Evolutionary conservation across 768 basidiomycete genomes (phyloP), one percentile per base, ranked within the genome.

Genomic region (Antrodiella citrinella): DNA sequence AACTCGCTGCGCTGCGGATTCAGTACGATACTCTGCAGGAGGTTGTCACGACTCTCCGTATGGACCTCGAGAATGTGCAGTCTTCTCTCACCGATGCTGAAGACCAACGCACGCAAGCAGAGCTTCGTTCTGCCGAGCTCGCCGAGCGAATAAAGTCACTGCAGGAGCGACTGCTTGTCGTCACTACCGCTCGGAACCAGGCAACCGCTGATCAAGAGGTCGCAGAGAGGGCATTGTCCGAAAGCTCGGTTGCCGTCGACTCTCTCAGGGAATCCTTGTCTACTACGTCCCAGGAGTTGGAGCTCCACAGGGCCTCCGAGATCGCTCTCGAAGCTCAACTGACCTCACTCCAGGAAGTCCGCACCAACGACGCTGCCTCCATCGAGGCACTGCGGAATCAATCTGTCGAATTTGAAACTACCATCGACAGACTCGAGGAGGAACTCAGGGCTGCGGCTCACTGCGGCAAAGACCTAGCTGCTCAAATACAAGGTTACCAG

Each of bases 211-310:
- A 35, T 7, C 7, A 7, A 15, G 30, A 35, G 30, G 15, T 35
- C 30, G 30, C 30, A 15, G 15, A 35, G 30, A 10, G 26, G 12
- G 15, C 44, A 21, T 30, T 45, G 4, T 19, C 26, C 13, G 44
- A 51, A 3, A 26, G 25, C 5, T 3, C 26, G 42, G 22, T 50
- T 38, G 10, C 49, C 50, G 47, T 54, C 44, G 44, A 18, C 38
- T 50, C 53, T 30, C 45, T 51, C 38, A 13, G 30, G 30, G 30
- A 35, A 35, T 7, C 7, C 7, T 35, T 35, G 15, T 35, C 30
- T 15, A 35, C 30, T 35, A 15, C 30, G 7, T 7, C 30, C 30
- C 30, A 35, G 30, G 30, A 35, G 30, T 35, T 35, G 15, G 30
- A 7, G 7, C 30, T 35, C 30, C 7, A 15, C 15, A 35, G 15